Base-by-base conservation (phyloP, 2,329 filamentous ascomycete species). In the Fusarium sp. region DNA sequence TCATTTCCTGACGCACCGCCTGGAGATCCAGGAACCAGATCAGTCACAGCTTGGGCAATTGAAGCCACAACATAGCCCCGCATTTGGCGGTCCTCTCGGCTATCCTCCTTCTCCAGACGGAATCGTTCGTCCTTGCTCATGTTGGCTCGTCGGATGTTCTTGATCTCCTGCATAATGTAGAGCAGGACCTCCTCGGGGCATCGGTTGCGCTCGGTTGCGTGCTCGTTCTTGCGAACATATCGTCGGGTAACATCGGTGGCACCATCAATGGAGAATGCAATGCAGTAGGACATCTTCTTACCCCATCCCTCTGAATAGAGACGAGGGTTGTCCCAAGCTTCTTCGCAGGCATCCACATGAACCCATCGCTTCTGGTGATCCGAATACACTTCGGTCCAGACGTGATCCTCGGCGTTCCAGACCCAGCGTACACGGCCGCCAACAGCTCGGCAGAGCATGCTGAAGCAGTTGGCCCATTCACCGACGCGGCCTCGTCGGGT, bases 401-500 rank as follows among this genome's bases (percentile, higher is more conserved):
- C 94, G 79, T 98, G 94, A 81, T 98, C 96, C 83, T 98, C 96
- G 33, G 93, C 92, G 77, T 98, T 98, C 96, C 96, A 99, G 12
- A 99, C 93, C 96, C 96, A 99, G 79, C 96, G 91, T 27, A 98
- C 95, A 70, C 96, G 90, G 69, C 93, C 94, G 58, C 96, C 96
- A 16, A 98, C 91, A 6, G 96, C 96, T 69, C 96, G 91, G 86
- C 96, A 98, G 61, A 99, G 89, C 96, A 98, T 98, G 84, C 93
- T 96, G 85, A 99, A 99, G 87, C 95, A 98, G 84, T 98, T 98
- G 75, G 94, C 95, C 95, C 96, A 98, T 85, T 99, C 96, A 70
- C 96, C 96, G 70, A 93, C 93, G 75, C 96, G 92, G 38, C 96
- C 96, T 75, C 93, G 90, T 75, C 94, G 88, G 31, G 94, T 97